phyloP scores from a whole-genome alignment of 2,329 filamentous ascomycete species.

The Pseudogymnoascus sp. region DNA sequence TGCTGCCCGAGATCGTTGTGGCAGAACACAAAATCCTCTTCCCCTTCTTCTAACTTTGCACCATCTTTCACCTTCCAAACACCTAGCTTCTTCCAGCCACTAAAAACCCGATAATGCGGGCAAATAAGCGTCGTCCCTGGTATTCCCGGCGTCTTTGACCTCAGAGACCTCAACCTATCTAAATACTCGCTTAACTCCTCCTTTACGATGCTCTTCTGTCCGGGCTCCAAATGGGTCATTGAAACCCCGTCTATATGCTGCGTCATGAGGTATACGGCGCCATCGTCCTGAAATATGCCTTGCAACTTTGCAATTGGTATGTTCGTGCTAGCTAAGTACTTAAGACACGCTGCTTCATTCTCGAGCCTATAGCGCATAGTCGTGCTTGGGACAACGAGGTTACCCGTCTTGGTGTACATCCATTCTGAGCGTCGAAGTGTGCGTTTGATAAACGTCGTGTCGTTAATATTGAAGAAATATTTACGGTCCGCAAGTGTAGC shows the following conservation, averaged over 20 bases:
- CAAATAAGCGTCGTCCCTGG: neutral
- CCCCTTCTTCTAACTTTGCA: neutral
- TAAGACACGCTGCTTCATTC: slow-evolving; percentile 10
- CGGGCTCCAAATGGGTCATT: slow-evolving; percentile 8
- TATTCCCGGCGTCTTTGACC: slow-evolving; percentile 11
- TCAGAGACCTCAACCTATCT: slow-evolving; percentile 8
- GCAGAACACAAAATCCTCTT: slow-evolving; percentile 21
- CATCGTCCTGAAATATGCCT: slow-evolving; percentile 13
- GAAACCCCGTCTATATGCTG: slow-evolving; percentile 10
- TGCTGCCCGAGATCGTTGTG: slow-evolving; percentile 24
- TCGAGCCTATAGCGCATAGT: slow-evolving; percentile 5
- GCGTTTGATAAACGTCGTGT: slow-evolving; percentile 14
- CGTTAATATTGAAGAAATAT: slow-evolving; percentile 14
- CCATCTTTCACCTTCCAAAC: slow-evolving; percentile 11
- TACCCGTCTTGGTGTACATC: slow-evolving; percentile 7
- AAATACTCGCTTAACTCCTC: slow-evolving; percentile 13
- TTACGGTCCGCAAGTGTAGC: slow-evolving; percentile 16
- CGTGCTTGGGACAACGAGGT: slow-evolving; percentile 1
- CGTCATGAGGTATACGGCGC: slow-evolving; percentile 11
- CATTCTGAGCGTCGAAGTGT: slow-evolving; percentile 18
- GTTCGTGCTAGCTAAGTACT: slow-evolving; percentile 9
- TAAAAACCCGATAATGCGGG: neutral
- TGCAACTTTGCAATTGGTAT: slow-evolving; percentile 11
- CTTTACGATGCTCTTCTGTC: slow-evolving; percentile 6
- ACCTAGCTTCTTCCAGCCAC: neutral